Conservation (phyloP, 1,284 basidiomycete species). For the Tetrapyrgos nigripes region DNA sequence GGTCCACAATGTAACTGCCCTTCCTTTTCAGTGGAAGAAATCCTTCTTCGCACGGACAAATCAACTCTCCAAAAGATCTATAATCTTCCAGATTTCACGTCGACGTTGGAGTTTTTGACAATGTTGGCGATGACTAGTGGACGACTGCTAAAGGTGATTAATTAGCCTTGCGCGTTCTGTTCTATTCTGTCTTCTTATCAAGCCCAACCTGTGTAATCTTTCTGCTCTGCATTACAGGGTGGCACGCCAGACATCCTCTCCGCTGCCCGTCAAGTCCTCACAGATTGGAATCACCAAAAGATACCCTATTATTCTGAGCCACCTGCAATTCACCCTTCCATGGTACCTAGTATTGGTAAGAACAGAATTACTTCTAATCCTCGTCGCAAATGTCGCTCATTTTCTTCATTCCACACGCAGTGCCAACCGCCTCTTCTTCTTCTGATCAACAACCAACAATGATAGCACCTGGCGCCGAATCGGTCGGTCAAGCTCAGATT, state of each 20-base stretch:
- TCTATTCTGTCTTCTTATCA: neutral
- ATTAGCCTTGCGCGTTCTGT: slow-evolving; percentile 6
- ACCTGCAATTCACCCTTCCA: slow-evolving; percentile 79
- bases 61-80: slow-evolving; percentile 84
- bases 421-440: slow-evolving; percentile 7
- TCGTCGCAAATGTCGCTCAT: neutral
- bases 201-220: neutral
- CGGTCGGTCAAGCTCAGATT: slow-evolving; percentile 78
- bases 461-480: slow-evolving; percentile 76
- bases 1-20: slow-evolving; percentile 9
- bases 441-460: slow-evolving; percentile 33
- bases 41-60: slow-evolving; percentile 72
- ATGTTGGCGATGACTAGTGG: slow-evolving; percentile 91
- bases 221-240: no score
- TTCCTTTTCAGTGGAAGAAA: slow-evolving; percentile 76
- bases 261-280: slow-evolving; percentile 85
- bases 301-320: slow-evolving; percentile 90
- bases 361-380: slow-evolving; percentile 4
- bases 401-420: neutral
- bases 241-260: slow-evolving; percentile 91
- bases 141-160: slow-evolving; percentile 74
- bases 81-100: slow-evolving; percentile 76
- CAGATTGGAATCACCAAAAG: slow-evolving; percentile 97
- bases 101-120: slow-evolving; percentile 87
- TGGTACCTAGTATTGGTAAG: slow-evolving; percentile 62